Evolutionary conservation across 495 filamentous ascomycete genomes (phyloP).

Genomic region (Penicillium egyptiacum): DNA sequence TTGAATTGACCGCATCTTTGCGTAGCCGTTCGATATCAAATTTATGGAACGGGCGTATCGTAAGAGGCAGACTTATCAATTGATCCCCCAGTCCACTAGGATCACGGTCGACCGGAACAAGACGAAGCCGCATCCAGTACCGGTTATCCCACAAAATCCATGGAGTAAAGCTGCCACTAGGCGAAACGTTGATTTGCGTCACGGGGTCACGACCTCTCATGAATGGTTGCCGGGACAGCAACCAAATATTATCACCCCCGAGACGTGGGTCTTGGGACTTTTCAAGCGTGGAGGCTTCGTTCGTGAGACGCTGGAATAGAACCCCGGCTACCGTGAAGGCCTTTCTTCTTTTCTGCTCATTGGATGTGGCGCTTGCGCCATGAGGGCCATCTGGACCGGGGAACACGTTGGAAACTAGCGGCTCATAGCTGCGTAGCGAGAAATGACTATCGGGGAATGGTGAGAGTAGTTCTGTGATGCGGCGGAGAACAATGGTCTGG

Average conservation of each 20-base stretch:
- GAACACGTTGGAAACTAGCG: slow-evolving; percentile 32
- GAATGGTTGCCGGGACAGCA: slow-evolving; percentile 53
- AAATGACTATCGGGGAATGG: slow-evolving; percentile 43
- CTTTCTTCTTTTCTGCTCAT: slow-evolving; percentile 32
- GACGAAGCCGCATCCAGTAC: slow-evolving; percentile 70
- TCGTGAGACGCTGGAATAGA: slow-evolving; percentile 49
- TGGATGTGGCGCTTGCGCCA: slow-evolving; percentile 3
- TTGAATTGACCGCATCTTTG: slow-evolving; percentile 3
- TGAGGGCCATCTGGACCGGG: slow-evolving; percentile 20
- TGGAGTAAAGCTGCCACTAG: slow-evolving; percentile 14
- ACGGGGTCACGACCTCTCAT: slow-evolving; percentile 29
- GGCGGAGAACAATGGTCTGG: slow-evolving; percentile 38
- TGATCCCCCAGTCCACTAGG: neutral
- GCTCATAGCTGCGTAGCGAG: slow-evolving; percentile 34
- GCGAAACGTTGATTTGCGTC: slow-evolving; percentile 14
- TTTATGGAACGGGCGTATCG: slow-evolving; percentile 51
- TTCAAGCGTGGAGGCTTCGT: slow-evolving; percentile 19
- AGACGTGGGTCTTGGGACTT: slow-evolving; percentile 19
- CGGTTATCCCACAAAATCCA: slow-evolving; percentile 72
- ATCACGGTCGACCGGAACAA: slow-evolving; percentile 9
- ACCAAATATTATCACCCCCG: slow-evolving; percentile 38
- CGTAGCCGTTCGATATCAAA: slow-evolving; percentile 44
- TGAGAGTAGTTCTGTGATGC: slow-evolving; percentile 46
- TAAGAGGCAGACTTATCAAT: slow-evolving; percentile 23
- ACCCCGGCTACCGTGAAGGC: slow-evolving; percentile 57